phyloP scores from a whole-genome alignment of 768 basidiomycete species.

The Naganishia kalamii region DNA sequence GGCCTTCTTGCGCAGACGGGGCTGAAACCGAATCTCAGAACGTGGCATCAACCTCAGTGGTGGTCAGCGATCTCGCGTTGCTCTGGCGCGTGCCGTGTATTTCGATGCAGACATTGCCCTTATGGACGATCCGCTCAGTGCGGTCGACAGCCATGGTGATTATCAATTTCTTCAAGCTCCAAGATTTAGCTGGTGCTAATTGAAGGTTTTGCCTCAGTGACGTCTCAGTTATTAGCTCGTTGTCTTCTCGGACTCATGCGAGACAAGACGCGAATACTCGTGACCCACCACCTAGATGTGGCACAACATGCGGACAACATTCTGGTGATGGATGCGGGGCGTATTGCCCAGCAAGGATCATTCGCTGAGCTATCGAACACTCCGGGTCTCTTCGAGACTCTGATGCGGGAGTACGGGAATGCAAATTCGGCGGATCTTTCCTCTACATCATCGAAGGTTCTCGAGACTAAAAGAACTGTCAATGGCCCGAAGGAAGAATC shows the following conservation, averaged over 20 bases:
- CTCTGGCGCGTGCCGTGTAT: slow-evolving; percentile 38
- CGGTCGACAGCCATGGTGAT: slow-evolving; percentile 19
- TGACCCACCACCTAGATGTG: slow-evolving; percentile 47
- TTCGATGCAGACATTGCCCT: slow-evolving; percentile 34
- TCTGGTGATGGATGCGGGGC: slow-evolving; percentile 39
- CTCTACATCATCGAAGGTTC: no score
- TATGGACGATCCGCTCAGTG: slow-evolving; percentile 40
- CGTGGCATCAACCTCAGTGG: slow-evolving; percentile 54
- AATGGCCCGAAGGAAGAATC: no score
- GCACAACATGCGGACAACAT: slow-evolving; percentile 38
- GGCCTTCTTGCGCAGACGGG: no score
- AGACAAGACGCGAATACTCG: slow-evolving; percentile 57
- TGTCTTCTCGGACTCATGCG: slow-evolving; percentile 53
- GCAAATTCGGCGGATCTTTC: slow-evolving; percentile 29
- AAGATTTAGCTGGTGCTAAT: slow-evolving; percentile 58
- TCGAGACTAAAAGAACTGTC: no score
- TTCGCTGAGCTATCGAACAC: slow-evolving; percentile 45
- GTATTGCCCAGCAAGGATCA: slow-evolving; percentile 60
- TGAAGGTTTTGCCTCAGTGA: slow-evolving; percentile 48
- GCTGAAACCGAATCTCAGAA: no score
- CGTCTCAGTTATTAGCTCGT: slow-evolving; percentile 60
- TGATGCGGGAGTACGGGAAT: slow-evolving; percentile 46
- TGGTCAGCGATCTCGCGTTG: slow-evolving; percentile 41
- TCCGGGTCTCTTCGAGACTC: slow-evolving; percentile 35
- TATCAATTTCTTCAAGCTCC: slow-evolving; percentile 52